phyloP scores from a whole-genome alignment of 306 rosid genomes.

The Canavalia ensiformis region DNA sequence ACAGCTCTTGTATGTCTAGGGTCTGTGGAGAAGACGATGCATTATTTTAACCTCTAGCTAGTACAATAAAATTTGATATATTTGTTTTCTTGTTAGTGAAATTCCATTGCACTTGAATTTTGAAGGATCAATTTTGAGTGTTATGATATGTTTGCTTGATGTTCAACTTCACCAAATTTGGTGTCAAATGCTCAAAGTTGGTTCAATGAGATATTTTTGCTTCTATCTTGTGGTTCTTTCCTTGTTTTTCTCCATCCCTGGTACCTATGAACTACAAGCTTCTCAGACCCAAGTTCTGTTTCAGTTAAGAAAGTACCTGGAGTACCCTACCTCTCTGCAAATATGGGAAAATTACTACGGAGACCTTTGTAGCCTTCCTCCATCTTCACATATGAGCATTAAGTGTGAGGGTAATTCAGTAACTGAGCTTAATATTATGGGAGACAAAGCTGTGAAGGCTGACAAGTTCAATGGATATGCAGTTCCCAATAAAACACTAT shows the following conservation, averaged over 20 bases:
- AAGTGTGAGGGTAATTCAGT: conserved; percentile 65
- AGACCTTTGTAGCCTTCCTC: conserved; percentile 64
- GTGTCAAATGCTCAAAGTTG: background rate
- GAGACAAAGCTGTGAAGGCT: conserved; percentile 62
- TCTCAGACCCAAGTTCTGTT: conserved; percentile 65
- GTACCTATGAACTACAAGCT: conserved; percentile 56
- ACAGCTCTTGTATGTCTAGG: no score
- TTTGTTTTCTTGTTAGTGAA: no score
- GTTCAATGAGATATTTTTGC: conserved; percentile 55
- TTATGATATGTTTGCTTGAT: no score
- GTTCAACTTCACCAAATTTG: no score
- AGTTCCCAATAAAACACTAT: conserved; percentile 64
- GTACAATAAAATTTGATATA: no score
- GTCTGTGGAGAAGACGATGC: no score
- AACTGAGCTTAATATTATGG: conserved; percentile 75
- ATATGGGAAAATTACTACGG: conserved; percentile 58
- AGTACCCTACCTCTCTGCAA: conserved; percentile 68
- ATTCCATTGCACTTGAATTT: no score
- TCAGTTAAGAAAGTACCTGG: conserved; percentile 72
- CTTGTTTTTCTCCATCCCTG: conserved; percentile 59
- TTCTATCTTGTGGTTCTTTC: conserved; percentile 49
- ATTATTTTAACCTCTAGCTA: no score
- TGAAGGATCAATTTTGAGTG: no score
- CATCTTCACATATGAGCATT: conserved; percentile 62
- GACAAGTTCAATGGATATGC: conserved; percentile 70